Base-by-base conservation (phyloP, 1,284 basidiomycete species). In the Porogramme epimiltina region DNA sequence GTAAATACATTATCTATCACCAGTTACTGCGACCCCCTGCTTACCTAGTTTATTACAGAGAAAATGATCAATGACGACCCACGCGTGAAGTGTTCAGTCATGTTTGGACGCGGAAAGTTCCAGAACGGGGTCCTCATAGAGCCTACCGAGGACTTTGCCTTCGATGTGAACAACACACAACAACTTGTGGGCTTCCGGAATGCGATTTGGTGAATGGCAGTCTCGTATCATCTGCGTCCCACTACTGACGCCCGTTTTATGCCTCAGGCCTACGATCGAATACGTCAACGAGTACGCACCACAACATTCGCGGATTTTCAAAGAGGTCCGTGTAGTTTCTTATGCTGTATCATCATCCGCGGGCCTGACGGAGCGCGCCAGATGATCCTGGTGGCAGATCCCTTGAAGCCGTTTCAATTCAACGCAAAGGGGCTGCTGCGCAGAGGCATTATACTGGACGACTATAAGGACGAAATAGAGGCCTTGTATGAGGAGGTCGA, bases 41-140 rank as follows among this genome's bases (percentile, higher is more conserved):
- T n/a, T 36, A 10, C 36, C 0, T 2, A 16, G 10, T 15, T 5
- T 16, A 16, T 38, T 6, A 16, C 19, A 75, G 76, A 77, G 63
- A 66, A 55, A 9, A 73, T 77, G 1, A 59, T 76, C 31, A 66
- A 65, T 31, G 66, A 67, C 31, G 63, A 75, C 55, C 62, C 73
- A 3, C 48, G 64, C 37, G 61, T 80, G 16, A 53, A 59, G 20
- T 42, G 58, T 43, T 62, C 63, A 5, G 51, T 72, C 19, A 67
- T 75, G 63, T 68, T 79, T 53, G 77, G 77, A 1, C 60, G 73
- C 1, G 73, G 73, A 8, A 62, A 69, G n/a, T 72, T 74, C 56
- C 73, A 76, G 44, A 68, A 67, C 13, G 77, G 77, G 1, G 65
- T 79, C 16, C 54, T 79, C 11, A 57, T 80, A 11, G 70, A 78